Conservation (phyloP, 2,329 filamentous ascomycete genomes). For the Aureobasidium sp. region DNA sequence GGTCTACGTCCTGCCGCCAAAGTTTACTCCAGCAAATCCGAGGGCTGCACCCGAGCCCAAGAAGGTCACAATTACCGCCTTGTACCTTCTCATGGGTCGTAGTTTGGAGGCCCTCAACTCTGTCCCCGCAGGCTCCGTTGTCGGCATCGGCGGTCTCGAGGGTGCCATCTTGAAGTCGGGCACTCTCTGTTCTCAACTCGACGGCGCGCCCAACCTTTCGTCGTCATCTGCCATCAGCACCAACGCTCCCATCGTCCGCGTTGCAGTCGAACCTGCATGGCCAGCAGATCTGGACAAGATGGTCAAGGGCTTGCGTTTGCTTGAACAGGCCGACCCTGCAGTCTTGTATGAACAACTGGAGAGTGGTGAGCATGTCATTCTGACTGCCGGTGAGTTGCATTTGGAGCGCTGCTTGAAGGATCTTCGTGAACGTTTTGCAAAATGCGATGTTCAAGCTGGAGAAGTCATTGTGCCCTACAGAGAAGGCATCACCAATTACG, state of each 20-base stretch:
- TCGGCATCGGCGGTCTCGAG: conserved; percentile 86
- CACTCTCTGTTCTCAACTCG: conserved; percentile 78
- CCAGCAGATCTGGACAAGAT: conserved; percentile 89
- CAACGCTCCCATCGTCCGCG: conserved; percentile 72
- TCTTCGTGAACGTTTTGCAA: conserved; percentile 82
- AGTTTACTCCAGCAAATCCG: conserved; percentile 76
- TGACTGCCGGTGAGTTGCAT: conserved; percentile 91
- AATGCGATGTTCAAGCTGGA: conserved; percentile 88
- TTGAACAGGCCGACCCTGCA: conserved; percentile 92
- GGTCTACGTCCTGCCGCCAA: conserved; percentile 84
- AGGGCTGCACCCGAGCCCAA: conserved; percentile 63
- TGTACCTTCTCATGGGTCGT: conserved; percentile 95
- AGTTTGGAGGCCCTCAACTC: conserved; percentile 72
- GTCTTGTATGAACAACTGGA: conserved; percentile 89
- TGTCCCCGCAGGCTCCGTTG: conserved; percentile 88
- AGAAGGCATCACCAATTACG: conserved; percentile 68
- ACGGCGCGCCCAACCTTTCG: conserved; percentile 82
- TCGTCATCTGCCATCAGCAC: conserved; percentile 72
- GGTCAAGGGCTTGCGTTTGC: conserved; percentile 75
- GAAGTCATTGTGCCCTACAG: conserved; percentile 92
- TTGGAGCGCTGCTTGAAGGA: conserved; percentile 91
- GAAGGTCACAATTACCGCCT: conserved; percentile 73
- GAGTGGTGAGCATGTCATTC: conserved; percentile 87
- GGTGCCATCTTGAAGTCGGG: conserved; percentile 93
- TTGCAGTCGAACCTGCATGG: conserved; percentile 87